A percentile compares a stretch with the other conserved stretches of the same genome.
These are phyloP conservation scores for Trametes villosa DNA, from an alignment of 768 basidiomycete genomes.

Conservation along the genomic window DNA sequence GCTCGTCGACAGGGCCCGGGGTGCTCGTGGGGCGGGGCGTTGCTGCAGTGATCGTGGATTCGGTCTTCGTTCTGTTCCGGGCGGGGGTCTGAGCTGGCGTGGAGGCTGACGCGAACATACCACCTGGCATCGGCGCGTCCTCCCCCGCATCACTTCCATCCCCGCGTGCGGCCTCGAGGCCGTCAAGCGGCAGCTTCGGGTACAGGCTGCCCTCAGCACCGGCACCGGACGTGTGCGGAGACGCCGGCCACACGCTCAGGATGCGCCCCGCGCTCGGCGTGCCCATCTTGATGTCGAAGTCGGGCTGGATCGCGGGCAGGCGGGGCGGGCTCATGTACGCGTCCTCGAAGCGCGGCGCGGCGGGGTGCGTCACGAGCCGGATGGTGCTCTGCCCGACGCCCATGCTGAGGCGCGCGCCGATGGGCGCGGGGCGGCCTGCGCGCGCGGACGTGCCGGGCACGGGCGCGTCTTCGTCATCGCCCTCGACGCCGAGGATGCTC, in stretches of 20 bases:
- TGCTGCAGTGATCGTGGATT: slow-evolving; percentile 23
- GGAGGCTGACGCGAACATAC: slow-evolving; percentile 28
- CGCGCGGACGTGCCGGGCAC: slow-evolving; percentile 64
- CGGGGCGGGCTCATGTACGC: slow-evolving; percentile 55
- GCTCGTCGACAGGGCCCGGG: slow-evolving; percentile 38
- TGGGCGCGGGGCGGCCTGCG: slow-evolving; percentile 63
- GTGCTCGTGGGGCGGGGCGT: slow-evolving; percentile 33
- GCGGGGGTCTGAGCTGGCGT: slow-evolving; percentile 6
- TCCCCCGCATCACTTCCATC: slow-evolving; percentile 10
- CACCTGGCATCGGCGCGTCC: slow-evolving; percentile 44
- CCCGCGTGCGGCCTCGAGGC: slow-evolving; percentile 26
- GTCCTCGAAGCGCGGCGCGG: slow-evolving; percentile 13
- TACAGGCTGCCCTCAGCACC: slow-evolving; percentile 40
- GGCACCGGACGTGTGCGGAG: slow-evolving; percentile 33
- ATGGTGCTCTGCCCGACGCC: slow-evolving; percentile 48
- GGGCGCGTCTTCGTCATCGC: slow-evolving; percentile 40
- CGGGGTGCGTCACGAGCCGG: slow-evolving; percentile 45
- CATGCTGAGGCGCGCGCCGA: slow-evolving; percentile 63
- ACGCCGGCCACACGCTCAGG: slow-evolving; percentile 46
- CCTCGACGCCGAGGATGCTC: slow-evolving; percentile 20
- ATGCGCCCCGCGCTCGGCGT: slow-evolving; percentile 46
- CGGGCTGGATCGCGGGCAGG: slow-evolving; percentile 66
- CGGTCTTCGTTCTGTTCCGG: slow-evolving; percentile 29
- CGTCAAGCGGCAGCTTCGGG: slow-evolving; percentile 42
- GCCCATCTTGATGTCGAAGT: slow-evolving; percentile 67